These are phyloP conservation scores for Ustulina deusta DNA, from an alignment of 2,329 filamentous ascomycete species.

Conservation along the genomic window DNA sequence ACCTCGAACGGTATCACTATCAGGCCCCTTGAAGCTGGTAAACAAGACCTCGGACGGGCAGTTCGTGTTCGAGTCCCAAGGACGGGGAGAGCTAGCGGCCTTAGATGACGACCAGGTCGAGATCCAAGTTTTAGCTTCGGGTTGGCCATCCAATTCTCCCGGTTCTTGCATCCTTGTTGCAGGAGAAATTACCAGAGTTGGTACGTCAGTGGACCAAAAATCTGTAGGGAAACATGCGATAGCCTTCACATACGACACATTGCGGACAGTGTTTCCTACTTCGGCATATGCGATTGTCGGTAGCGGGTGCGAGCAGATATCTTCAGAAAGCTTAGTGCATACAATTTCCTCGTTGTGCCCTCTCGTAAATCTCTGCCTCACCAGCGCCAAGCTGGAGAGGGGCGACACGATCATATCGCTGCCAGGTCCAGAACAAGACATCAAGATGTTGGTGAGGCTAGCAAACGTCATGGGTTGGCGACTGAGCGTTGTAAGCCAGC, in stretches of 20 bases:
- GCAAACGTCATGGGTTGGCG: conserved; percentile 26
- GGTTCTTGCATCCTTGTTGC: conserved; percentile 22
- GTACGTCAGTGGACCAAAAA: not conserved
- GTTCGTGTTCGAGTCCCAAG: conserved; percentile 24
- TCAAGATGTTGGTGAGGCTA: conserved; percentile 17
- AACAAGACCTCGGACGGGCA: conserved; percentile 24
- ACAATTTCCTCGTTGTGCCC: conserved; percentile 24
- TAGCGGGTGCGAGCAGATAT: not conserved
- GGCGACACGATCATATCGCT: conserved; percentile 31
- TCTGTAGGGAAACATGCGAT: conserved; percentile 24
- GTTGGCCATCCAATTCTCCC: conserved; percentile 28
- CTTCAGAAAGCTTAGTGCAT: conserved; percentile 15
- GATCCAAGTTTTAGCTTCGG: conserved; percentile 28
- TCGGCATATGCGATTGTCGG: conserved; percentile 26
- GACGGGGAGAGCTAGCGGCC: not conserved
- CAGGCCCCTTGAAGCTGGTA: conserved; percentile 22
- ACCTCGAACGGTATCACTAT: conserved; percentile 6
- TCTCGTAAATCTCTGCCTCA: conserved; percentile 26
- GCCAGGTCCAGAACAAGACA: conserved; percentile 22
- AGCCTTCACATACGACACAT: conserved; percentile 21
- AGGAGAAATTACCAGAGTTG: conserved; percentile 12
- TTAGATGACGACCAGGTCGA: conserved; percentile 21
- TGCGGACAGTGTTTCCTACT: conserved; percentile 27
- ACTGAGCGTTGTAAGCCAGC: conserved; percentile 10
- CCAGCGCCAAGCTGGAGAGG: conserved; percentile 22